phyloP scores from a whole-genome alignment of 2,329 filamentous ascomycete species.

The Neofusicoccum ribis region DNA sequence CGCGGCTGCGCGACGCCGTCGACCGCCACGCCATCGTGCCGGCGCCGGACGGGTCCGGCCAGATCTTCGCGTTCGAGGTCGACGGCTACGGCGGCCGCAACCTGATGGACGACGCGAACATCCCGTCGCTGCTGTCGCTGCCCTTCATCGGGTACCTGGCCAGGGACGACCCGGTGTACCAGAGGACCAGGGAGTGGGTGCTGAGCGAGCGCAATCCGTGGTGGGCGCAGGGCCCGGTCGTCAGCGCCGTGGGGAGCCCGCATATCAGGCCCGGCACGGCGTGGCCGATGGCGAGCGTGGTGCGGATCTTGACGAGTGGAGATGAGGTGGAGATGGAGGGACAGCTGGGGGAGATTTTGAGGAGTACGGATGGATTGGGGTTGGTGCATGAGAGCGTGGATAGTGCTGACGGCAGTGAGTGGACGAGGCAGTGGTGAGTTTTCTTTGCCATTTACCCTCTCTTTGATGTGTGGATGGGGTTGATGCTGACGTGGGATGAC shows the following conservation, averaged over 20 bases:
- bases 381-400: slow-evolving; percentile 56
- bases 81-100: slow-evolving; percentile 55
- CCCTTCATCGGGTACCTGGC: slow-evolving; percentile 62
- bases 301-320: slow-evolving; percentile 50
- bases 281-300: slow-evolving; percentile 55
- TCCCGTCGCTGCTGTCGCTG: slow-evolving; percentile 65
- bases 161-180: slow-evolving; percentile 42
- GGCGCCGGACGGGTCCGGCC: slow-evolving; percentile 38
- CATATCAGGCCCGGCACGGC: slow-evolving; percentile 48
- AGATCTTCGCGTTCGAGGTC: slow-evolving; percentile 51
- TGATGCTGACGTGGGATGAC: slow-evolving; percentile 1
- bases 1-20: slow-evolving; percentile 46
- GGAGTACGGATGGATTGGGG: slow-evolving; percentile 49
- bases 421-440: slow-evolving; percentile 50
- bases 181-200: slow-evolving; percentile 47
- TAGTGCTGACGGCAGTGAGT: slow-evolving; percentile 45
- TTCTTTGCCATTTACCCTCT: no score
- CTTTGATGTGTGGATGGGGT: not conserved
- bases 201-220: slow-evolving; percentile 50
- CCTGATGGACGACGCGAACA: slow-evolving; percentile 72
- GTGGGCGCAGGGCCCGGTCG: slow-evolving; percentile 50
- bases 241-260: slow-evolving; percentile 51
- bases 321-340: slow-evolving; percentile 49
- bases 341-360: slow-evolving; percentile 46
- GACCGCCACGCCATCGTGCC: slow-evolving; percentile 44